Base-by-base conservation (phyloP, 2,329 filamentous ascomycete genomes). In the Colletotrichum somersetense region DNA sequence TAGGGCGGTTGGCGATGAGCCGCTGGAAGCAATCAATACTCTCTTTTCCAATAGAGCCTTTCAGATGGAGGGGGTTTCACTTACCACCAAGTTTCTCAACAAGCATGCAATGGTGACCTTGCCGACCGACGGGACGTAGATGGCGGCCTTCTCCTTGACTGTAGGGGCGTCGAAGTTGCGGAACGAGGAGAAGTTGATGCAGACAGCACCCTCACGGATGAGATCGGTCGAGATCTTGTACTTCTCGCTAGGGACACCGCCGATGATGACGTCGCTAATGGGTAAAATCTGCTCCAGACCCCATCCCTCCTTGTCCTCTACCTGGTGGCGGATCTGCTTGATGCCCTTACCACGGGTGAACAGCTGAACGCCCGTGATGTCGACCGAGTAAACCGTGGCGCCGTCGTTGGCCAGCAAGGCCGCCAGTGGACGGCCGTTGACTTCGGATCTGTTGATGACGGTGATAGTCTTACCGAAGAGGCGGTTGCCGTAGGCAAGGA, bases 41-140 rank as follows among this genome's bases (percentile, higher is more conserved):
- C 11, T 53, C 5, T 35, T 53, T 5, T 52, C 30, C 30, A 5
- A 42, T 6, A n/a, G 12, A 30, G 5, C 35, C n/a, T 30, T 3
- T 26, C 4, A 12, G 12, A 23, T 26, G 6, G 8, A 30, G 33
- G 33, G n/a, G 11, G 12, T 18, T 38, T 35, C 4, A 88, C 92
- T 84, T 84, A 96, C 93, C 79, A 98, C 87, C 46, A 98, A 84
- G 79, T 99, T 99, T 68, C 96, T 88, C 78, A 98, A 85, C 71
- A 99, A 84, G 44, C 98, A 91, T 20, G 96, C 93, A 80, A 98
- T 98, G 0, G 96, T 99, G 59, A 98, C 96, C 85, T 98, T 99
- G 77, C 96, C 96, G 76, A 98, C 97, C 0, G 96, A 96, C 1
- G 96, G 96, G 23, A 98, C 95, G 78, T 98, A 99, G 78, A 99